Percentiles rank a stretch among this genome's conserved stretches.
Conservation (phyloP, 257 asterid genomes). For the Solanum neorickii region DNA sequence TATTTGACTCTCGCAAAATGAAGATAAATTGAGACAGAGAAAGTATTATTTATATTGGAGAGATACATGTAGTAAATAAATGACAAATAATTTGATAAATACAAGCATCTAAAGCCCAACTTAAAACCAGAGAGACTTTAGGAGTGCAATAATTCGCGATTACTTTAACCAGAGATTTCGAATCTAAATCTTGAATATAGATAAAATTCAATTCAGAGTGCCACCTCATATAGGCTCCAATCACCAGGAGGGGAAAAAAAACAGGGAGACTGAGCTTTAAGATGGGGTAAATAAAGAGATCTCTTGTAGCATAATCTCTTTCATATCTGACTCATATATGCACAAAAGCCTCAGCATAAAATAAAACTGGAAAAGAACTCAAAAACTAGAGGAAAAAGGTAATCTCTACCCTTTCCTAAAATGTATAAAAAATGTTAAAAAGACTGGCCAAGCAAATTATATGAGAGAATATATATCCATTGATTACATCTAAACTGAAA, state of each 20-base stretch:
- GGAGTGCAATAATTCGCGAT: too few species aligned
- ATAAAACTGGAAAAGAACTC: neutral
- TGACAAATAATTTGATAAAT: too few species aligned
- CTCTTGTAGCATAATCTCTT: neutral
- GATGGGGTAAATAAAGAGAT: neutral
- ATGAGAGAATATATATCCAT: neutral
- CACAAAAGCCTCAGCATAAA: neutral
- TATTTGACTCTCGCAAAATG: too few species aligned
- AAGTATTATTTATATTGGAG: too few species aligned
- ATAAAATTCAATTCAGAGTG: neutral
- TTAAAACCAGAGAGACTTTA: neutral
- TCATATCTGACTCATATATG: neutral
- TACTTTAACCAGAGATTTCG: neutral
- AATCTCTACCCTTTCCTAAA: neutral
- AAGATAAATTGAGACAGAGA: too few species aligned
- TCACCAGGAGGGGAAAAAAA: too few species aligned
- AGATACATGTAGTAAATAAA: neutral
- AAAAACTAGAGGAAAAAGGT: neutral
- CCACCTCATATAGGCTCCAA: neutral
- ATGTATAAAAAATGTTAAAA: neutral
- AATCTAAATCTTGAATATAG: neutral
- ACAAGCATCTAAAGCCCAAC: neutral
- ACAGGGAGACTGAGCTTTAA: neutral
- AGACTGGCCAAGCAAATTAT: neutral
- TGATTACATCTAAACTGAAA: neutral